phyloP scores from a whole-genome alignment of 495 filamentous ascomycete species.

The Talaromyces proteolyticus region DNA sequence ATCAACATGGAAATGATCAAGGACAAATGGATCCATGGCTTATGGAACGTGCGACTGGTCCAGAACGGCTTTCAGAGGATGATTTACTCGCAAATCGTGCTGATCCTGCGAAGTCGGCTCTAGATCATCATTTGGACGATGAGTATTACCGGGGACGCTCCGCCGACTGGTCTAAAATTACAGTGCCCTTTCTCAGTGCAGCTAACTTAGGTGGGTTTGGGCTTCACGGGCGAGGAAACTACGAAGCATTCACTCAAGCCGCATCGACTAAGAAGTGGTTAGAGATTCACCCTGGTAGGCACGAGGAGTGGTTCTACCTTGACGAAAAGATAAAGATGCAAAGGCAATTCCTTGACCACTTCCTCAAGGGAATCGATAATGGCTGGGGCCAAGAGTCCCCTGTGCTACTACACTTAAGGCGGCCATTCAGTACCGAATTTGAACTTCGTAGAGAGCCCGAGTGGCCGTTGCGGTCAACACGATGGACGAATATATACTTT shows the following conservation, averaged over 20 bases:
- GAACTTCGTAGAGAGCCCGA: not conserved
- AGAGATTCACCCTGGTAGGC: not conserved
- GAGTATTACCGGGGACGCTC: not conserved
- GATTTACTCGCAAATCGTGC: not conserved
- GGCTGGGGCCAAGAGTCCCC: slow-evolving; percentile 2
- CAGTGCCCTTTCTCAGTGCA: not conserved
- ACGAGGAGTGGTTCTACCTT: slow-evolving; percentile 7
- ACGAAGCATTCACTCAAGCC: slow-evolving; percentile 5
- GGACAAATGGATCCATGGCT: not conserved
- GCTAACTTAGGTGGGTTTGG: slow-evolving; percentile 3
- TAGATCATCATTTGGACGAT: not conserved
- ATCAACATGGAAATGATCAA: not conserved
- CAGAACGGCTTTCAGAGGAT: not conserved
- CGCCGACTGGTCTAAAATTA: not conserved
- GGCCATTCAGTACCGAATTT: not conserved
- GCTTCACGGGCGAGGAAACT: slow-evolving; percentile 5
- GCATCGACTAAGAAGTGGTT: slow-evolving; percentile 6
- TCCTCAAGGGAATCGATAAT: slow-evolving; percentile 5
- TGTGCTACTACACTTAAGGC: not conserved
- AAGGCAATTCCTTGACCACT: slow-evolving; percentile 3
- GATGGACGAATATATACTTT: not conserved
- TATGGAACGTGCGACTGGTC: not conserved
- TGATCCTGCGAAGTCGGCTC: not conserved
- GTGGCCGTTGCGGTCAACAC: slow-evolving; percentile 1
- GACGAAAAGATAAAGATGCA: slow-evolving; percentile 2